Percentiles rank a stretch among this genome's conserved stretches.
phyloP scores from a whole-genome alignment of 805 yeast genomes.

The Scheffersomyces stipitis region DNA sequence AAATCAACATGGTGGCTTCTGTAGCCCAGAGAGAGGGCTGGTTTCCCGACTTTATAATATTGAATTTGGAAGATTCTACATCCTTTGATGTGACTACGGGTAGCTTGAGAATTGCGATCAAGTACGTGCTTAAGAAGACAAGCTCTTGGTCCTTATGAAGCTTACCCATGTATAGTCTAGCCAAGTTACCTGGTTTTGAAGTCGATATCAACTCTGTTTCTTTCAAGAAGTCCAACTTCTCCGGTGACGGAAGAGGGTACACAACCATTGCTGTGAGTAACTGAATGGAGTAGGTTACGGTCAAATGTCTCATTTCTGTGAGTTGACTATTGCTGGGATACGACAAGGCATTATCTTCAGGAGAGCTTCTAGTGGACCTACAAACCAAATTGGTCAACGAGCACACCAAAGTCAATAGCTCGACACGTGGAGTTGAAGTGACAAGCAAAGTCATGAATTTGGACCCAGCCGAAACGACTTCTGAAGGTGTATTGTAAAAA shows the following conservation, averaged over 20 bases:
- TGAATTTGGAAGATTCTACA: conserved; percentile 5
- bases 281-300: conserved; percentile 60
- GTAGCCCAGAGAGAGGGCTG: conserved; percentile 47
- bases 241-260: conserved; percentile 56
- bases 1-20: conserved; percentile 62
- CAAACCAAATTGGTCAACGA: conserved; percentile 68
- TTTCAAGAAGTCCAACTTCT: conserved; percentile 37
- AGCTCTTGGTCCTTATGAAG: conserved; percentile 57
- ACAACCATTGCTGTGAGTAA: conserved; percentile 59
- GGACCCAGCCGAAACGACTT: conserved; percentile 53
- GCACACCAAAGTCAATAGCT: conserved; percentile 54
- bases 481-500: conserved; percentile 49
- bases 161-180: conserved; percentile 51
- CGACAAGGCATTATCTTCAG: conserved; percentile 47
- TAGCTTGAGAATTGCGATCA: conserved; percentile 46
- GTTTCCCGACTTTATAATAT: conserved; percentile 9
- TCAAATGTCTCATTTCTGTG: conserved; percentile 44
- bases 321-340: conserved; percentile 23
- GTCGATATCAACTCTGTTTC: conserved; percentile 25
- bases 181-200: conserved; percentile 45
- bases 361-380: conserved; percentile 43
- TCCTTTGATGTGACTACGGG: conserved; percentile 36
- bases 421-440: conserved; percentile 48
- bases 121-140: conserved; percentile 45
- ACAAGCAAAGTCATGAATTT: conserved; percentile 58